Evolutionary conservation across 2,329 filamentous ascomycete genomes (phyloP), one percentile per base, ranked within the genome.

Genomic region (Ascomycota sp.): DNA sequence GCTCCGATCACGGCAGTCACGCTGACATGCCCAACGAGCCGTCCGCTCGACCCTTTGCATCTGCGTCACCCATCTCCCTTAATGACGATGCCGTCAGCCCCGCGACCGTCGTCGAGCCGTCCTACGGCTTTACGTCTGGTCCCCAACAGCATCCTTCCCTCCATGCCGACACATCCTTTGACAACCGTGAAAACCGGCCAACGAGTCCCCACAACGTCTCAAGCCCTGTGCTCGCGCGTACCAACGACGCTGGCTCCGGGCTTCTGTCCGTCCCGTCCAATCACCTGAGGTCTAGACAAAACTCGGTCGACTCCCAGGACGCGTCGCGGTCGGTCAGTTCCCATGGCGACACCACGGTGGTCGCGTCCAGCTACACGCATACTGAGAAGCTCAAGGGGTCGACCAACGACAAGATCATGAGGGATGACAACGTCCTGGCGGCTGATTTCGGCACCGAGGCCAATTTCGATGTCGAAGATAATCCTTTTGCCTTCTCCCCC

Each of bases 401-500:
- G 25, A 55, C 60, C 28, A 61, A 64, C 36, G 55, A 63, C 15
- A 61, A 63, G 33, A 62, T 81, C 23, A 65, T 73, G 41, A 68
- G 63, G 32, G 72, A 79, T 33, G 54, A 67, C 27, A 65, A 75
- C 36, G 81, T 81, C 0, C 55, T 93, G 36, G 69, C 63, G 29
- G 78, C 82, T 0, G 81, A 91, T 45, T 63, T 69, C 23, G 78
- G 79, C 6, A 78, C 73, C 30, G 78, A 85, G 46, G 61, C 56
- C 12, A 79, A 86, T 36, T 93, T 91, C 41, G 42, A 68, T 10
- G 72, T 86, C 8, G 63, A 75, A 5, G 61, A 82, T 47, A 92
- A 89, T 47, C 75, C 76, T 1, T 93, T 93, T 44, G 83, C 81
- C 11, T 93, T 82, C 46, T 70, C 73, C 2, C 78, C 78, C 3